A percentile compares a stretch with the other conserved stretches of the same genome.
These are phyloP conservation scores for Chlamydomonas incerta DNA, from an alignment of 139 green algal genomes.

Conservation along the genomic window DNA sequence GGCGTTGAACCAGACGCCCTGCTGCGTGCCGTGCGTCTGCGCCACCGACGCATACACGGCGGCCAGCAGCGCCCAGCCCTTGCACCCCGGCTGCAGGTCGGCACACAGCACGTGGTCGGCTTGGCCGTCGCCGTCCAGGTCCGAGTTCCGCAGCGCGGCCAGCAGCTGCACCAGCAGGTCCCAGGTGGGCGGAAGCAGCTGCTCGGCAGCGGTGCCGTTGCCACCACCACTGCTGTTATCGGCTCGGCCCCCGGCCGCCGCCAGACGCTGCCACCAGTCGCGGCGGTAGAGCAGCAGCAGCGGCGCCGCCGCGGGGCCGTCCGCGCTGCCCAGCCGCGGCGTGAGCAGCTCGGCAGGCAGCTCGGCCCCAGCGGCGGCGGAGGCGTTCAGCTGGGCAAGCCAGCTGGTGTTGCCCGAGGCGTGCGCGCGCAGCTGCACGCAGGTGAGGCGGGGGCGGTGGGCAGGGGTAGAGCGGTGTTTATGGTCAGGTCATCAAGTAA, in stretches of 20 bases:
- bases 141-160: neutral
- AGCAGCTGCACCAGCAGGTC: neutral
- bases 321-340: neutral
- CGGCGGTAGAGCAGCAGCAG: slow-evolving; percentile 32
- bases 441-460: neutral
- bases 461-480: too few relatives aligned
- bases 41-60: slow-evolving; percentile 1
- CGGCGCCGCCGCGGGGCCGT: neutral
- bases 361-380: neutral
- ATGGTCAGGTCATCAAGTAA: too few relatives aligned
- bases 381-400: neutral
- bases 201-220: too few relatives aligned
- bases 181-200: neutral
- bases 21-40: neutral
- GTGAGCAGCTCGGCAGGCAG: neutral
- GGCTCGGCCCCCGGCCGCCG: too few relatives aligned
- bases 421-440: neutral
- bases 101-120: slow-evolving; percentile 11
- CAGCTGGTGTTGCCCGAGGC: neutral
- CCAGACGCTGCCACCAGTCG: slow-evolving; percentile 17
- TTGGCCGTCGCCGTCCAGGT: slow-evolving; percentile 8
- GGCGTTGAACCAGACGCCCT: slow-evolving; percentile 2
- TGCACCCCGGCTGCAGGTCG: slow-evolving; percentile 28
- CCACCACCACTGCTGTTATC: too few relatives aligned
- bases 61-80: slow-evolving; percentile 10